Base-by-base conservation (phyloP, 202 grass and related monocot species). In the Schoenoplectus triqueter region DNA sequence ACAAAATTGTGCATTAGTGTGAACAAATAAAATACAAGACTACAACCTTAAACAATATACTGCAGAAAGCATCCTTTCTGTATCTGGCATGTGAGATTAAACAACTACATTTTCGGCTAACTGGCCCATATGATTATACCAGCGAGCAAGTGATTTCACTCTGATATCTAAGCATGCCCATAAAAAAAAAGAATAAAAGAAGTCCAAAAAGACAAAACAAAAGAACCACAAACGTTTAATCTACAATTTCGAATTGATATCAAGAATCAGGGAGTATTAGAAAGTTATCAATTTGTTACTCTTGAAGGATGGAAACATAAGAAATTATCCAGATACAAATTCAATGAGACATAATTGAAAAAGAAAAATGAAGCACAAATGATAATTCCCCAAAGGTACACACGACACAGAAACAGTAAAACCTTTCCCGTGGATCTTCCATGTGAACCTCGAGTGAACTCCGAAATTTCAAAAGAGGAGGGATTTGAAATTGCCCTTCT, bases 201-300 rank as follows among this genome's bases (percentile, higher is more conserved):
- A 54, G 52, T 5, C 15, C 31, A 70, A 48, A 40, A 69, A 10
- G 21, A 52, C n/a, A 10, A 57, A 42, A 9, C 4, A 69, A 83
- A 22, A 42, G 50, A 55, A 41, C 31, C 20, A 49, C 69, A 45
- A 69, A 57, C 55, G 9, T 54, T 56, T 66, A 69, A 71, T 83
- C 65, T 83, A 83, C 81, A 83, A 52, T 83, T 83, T 49, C 17
- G 19, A 83, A 83, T 83, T 83, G 62, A 59, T 54, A 59, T 59
- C 13, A 69, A 57, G 81, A 71, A 71, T 71, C 65, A 71, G 64
- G 81, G 49, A 10, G 56, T 70, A 83, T 83, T 69, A 71, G 81
- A 83, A 83, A 83, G 66, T 83, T 83, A 83, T 83, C 65, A 83
- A 83, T 83, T 71, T 83, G 81, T 83, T 83, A 83, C 81, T 57